Percentiles rank a stretch among this genome's conserved stretches.
These are phyloP conservation scores for Serpula lacrymans DNA, from an alignment of 768 basidiomycete species.

Conservation along the genomic window DNA sequence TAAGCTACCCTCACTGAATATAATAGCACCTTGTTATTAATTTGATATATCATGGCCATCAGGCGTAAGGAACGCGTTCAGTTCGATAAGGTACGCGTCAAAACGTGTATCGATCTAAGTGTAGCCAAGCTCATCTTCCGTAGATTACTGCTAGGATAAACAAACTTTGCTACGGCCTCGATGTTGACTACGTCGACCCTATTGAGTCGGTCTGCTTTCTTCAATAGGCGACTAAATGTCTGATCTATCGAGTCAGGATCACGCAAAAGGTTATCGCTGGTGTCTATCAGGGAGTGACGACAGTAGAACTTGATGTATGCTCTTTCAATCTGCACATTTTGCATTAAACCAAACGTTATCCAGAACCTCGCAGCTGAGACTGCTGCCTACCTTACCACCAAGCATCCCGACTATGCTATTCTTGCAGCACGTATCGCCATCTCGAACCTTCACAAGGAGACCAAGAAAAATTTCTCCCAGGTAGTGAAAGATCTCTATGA, in stretches of 20 bases:
- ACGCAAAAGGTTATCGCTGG: constrained; percentile 91
- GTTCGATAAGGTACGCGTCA: constrained; percentile 76
- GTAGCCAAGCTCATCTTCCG: not conserved
- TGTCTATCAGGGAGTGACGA: constrained; percentile 94
- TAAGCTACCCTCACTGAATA: constrained; percentile 30
- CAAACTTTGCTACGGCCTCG: constrained; percentile 95
- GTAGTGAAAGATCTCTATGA: constrained; percentile 89
- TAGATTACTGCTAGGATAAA: constrained; percentile 85
- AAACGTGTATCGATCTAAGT: constrained; percentile 3
- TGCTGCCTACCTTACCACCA: constrained; percentile 94
- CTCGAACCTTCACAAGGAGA: constrained; percentile 98
- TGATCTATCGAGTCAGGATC: too few relatives aligned
- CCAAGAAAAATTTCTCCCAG: constrained; percentile 93
- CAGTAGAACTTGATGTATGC: constrained; percentile 91
- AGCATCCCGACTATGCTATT: constrained; percentile 96
- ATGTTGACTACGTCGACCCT: constrained; percentile 87
- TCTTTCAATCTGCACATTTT: not conserved
- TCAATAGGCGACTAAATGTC: too few relatives aligned
- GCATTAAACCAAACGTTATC: too few relatives aligned
- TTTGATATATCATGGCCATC: constrained; percentile 13
- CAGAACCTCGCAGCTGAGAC: constrained; percentile 97
- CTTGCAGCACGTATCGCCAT: constrained; percentile 98
- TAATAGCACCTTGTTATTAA: constrained; percentile 5
- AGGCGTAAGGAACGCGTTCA: constrained; percentile 90
- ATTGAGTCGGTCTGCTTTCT: constrained; percentile 58